Base-by-base conservation (phyloP, 2,329 filamentous ascomycete genomes). In the Ceratocystis variospora region DNA sequence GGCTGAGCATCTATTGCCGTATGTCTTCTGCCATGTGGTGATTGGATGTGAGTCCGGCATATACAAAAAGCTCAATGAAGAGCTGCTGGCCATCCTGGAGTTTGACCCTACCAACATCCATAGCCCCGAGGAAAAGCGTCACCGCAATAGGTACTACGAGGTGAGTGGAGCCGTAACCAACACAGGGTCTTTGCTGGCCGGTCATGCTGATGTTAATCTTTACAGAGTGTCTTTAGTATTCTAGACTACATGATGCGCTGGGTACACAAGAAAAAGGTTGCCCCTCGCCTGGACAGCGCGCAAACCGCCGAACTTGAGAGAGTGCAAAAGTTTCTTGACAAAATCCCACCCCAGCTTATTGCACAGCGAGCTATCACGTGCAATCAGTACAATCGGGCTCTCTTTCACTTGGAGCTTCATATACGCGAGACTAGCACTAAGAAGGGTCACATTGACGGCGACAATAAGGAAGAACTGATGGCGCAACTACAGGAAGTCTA, bases 401-500 rank as follows among this genome's bases (percentile, higher is more conserved):
- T 99, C 19, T 96, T 96, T 72, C 90, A 97, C 73, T 89, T 95
- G 79, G 94, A 99, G 75, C 90, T 96, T 71, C 89, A 96, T 73
- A 92, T 92, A 66, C 78, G 79, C 65, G 77, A 80, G 68, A 74
- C 57, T 19, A 67, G 44, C 37, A 67, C 44, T 45, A 67, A 48
- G 5, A 63, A 67, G 12, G 63, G 44, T 2, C 19, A 17, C 53
- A n/a, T 25, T 77, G 82, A n/a, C 80, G 87, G 64, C 80, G 84
- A 69, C 12, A 62, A 46, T 8, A 64, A 68, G 41, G 64, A 68
- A 12, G 55, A 67, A 33, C 79, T 94, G 3, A 83, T 95, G 68
- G 84, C 90, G 70, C 84, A 87, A 68, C 78, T 99, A 28, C 93
- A 97, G 72, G 87, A 93, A 64, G 96, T 99, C 19, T 99, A 99